phyloP scores from a whole-genome alignment of 2,329 filamentous ascomycete species.

The Delphinella strobiligena region DNA sequence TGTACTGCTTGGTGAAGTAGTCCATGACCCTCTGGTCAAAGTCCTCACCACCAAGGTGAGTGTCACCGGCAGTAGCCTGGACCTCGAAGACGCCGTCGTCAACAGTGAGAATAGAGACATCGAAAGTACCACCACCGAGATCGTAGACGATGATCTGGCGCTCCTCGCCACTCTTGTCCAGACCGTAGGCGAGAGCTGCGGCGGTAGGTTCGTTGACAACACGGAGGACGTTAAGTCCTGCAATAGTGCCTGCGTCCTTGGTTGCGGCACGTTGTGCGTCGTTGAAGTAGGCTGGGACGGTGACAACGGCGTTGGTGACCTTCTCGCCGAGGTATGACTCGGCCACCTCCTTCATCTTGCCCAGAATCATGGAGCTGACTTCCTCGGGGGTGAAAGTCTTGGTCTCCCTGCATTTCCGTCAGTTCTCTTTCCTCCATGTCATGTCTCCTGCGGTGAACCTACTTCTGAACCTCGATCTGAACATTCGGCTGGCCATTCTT shows the following conservation, averaged over 20 bases:
- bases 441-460: conserved; percentile 6
- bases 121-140: conserved; percentile 87
- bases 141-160: conserved; percentile 88
- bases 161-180: conserved; percentile 75
- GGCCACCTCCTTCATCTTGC: conserved; percentile 76
- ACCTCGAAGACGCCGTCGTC: conserved; percentile 83
- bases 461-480: conserved; percentile 56
- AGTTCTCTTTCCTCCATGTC: conserved; percentile 5
- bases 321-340: conserved; percentile 72
- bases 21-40: conserved; percentile 97
- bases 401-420: conserved; percentile 22
- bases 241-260: conserved; percentile 87
- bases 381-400: conserved; percentile 74
- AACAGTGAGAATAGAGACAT: conserved; percentile 72
- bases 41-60: conserved; percentile 95
- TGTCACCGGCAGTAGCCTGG: conserved; percentile 88
- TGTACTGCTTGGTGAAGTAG: conserved; percentile 93
- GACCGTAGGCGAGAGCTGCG: conserved; percentile 86
- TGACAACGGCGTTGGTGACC: conserved; percentile 80
- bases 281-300: conserved; percentile 96
- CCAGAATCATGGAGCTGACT: conserved; percentile 67
- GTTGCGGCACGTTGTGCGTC: conserved; percentile 95
- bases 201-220: conserved; percentile 96
- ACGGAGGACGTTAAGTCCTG: conserved; percentile 87
- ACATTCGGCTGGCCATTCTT: conserved; percentile 85